These are phyloP conservation scores for Termitomyces sp. DNA, from an alignment of 768 basidiomycete species.

Conservation along the genomic window DNA sequence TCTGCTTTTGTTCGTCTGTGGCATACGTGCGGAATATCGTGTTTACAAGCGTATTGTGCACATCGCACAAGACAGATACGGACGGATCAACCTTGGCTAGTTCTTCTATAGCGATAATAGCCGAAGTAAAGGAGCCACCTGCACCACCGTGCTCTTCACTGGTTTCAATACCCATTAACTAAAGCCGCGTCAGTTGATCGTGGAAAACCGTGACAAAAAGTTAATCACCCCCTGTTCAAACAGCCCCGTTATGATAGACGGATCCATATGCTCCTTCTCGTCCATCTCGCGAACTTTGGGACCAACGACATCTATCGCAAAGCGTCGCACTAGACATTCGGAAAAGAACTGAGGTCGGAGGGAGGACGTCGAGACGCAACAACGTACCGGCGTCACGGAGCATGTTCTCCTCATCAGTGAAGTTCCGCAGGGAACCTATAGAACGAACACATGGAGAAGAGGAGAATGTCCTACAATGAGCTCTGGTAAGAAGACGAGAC, in stretches of 20 bases:
- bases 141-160: slow-evolving; percentile 77
- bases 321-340: slow-evolving; percentile 65
- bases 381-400: slow-evolving; percentile 80
- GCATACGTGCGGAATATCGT: slow-evolving; percentile 88
- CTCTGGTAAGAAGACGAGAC: background rate
- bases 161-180: slow-evolving; percentile 99
- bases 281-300: slow-evolving; percentile 98
- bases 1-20: slow-evolving; percentile 76
- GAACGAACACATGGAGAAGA: slow-evolving; percentile 24
- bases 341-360: background rate
- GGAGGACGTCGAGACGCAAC: background rate
- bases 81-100: slow-evolving; percentile 94
- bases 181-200: background rate
- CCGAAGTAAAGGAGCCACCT: slow-evolving; percentile 88
- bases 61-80: slow-evolving; percentile 94
- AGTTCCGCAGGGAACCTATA: slow-evolving; percentile 65
- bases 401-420: slow-evolving; percentile 94
- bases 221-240: slow-evolving; percentile 88
- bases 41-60: slow-evolving; percentile 98
- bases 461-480: slow-evolving; percentile 27
- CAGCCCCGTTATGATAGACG: slow-evolving; percentile 74
- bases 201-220: background rate
- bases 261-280: slow-evolving; percentile 94
- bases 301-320: slow-evolving; percentile 82
- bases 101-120: slow-evolving; percentile 96